Evolutionary conservation across 2,329 filamentous ascomycete genomes (phyloP).

Genomic region (Botryotinia calthae): DNA sequence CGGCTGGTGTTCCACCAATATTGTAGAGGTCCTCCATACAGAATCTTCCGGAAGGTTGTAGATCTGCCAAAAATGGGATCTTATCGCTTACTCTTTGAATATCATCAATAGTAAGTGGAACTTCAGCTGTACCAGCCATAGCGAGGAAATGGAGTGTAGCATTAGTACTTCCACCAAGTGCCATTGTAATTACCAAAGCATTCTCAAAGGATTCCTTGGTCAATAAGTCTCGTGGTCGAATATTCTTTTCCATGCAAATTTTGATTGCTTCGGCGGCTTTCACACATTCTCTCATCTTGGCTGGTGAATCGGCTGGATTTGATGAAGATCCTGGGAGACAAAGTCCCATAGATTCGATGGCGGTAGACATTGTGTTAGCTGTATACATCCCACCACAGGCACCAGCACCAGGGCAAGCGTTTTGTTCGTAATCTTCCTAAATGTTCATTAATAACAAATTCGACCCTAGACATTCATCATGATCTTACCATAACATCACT

Average conservation of each 20-base stretch:
- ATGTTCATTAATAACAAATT: background rate
- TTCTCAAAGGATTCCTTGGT: slow-evolving; percentile 70
- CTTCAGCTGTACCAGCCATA: slow-evolving; percentile 67
- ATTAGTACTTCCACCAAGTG: slow-evolving; percentile 68
- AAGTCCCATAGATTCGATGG: slow-evolving; percentile 70
- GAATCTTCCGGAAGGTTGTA: slow-evolving; percentile 76
- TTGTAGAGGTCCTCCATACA: slow-evolving; percentile 86
- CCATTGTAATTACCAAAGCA: slow-evolving; percentile 72
- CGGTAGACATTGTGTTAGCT: slow-evolving; percentile 73
- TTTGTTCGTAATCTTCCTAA: slow-evolving; percentile 63
- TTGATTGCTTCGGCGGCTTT: slow-evolving; percentile 67
- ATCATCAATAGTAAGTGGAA: slow-evolving; percentile 46
- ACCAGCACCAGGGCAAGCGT: slow-evolving; percentile 67
- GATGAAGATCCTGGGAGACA: slow-evolving; percentile 67
- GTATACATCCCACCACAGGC: slow-evolving; percentile 76
- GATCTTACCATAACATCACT: slow-evolving; percentile 64
- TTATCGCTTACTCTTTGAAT: slow-evolving; percentile 68
- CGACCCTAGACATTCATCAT: background rate
- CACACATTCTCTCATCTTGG: slow-evolving; percentile 69
- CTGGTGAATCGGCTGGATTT: slow-evolving; percentile 63
- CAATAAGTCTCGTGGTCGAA: slow-evolving; percentile 64
- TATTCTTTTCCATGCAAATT: slow-evolving; percentile 67
- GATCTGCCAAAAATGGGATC: slow-evolving; percentile 68
- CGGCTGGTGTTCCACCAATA: slow-evolving; percentile 79
- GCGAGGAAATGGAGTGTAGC: slow-evolving; percentile 69